Percentiles rank a stretch among this genome's conserved stretches.
phyloP scores from a whole-genome alignment of 208 protist species.

The Endotrypanum monterogeii region DNA sequence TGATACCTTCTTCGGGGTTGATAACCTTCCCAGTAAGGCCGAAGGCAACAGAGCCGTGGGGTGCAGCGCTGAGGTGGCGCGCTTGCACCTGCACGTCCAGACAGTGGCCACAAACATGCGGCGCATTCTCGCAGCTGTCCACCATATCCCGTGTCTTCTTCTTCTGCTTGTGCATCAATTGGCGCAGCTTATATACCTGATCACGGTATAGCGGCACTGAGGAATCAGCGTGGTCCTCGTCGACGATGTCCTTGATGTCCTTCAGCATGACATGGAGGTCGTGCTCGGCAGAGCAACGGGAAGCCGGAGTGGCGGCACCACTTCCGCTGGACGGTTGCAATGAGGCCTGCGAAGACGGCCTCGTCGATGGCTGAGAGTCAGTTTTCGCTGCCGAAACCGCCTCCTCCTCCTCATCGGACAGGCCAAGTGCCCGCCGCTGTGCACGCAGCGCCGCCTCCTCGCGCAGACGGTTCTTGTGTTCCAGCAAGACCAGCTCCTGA shows the following conservation, averaged over 20 bases:
- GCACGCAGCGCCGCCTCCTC: constrained; percentile 60
- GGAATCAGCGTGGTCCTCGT: constrained; percentile 24
- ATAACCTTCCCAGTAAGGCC: constrained; percentile 55
- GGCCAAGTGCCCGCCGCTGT: constrained; percentile 53
- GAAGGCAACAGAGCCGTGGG: constrained; percentile 49
- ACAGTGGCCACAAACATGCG: constrained; percentile 74
- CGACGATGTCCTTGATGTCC: constrained; percentile 63
- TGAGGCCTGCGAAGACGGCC: constrained; percentile 19
- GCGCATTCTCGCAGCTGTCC: constrained; percentile 54
- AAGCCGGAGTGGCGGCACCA: constrained; percentile 35
- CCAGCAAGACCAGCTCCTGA: constrained; percentile 85
- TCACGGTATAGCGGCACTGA: constrained; percentile 41
- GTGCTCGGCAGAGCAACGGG: constrained; percentile 61
- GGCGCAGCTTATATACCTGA: constrained; percentile 58
- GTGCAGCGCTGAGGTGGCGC: constrained; percentile 45
- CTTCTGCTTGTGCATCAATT: constrained; percentile 70
- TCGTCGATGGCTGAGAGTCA: constrained; percentile 27
- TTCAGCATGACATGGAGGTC: constrained; percentile 57
- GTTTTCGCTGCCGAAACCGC: constrained; percentile 10
- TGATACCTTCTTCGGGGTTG: constrained; percentile 58
- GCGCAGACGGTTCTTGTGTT: constrained; percentile 72
- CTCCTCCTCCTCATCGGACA: constrained; percentile 44
- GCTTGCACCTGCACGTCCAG: constrained; percentile 73
- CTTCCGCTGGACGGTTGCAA: constrained; percentile 36
- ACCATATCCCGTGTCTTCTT: constrained; percentile 63